Evolutionary conservation across 2,329 filamentous ascomycete species (phyloP), one percentile per base, ranked within the genome.

Genomic region (Madurella fahalii): DNA sequence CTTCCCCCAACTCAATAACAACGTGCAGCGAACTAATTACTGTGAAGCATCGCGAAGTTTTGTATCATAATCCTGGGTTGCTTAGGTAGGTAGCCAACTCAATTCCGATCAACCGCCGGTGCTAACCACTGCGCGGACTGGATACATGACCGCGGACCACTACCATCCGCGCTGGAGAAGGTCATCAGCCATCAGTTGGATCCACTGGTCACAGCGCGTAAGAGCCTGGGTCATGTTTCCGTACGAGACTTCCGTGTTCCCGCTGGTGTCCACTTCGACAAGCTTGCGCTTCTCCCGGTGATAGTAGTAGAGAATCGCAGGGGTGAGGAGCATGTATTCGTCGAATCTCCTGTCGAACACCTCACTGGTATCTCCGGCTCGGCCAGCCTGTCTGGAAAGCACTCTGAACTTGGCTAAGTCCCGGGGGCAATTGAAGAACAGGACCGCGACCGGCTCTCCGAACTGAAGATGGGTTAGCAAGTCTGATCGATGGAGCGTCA

Each of bases 291-390:
- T 41, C 7, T 42, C 46, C 25, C 16, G 39, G 25, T 40, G 37
- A 20, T 56, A 52, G 13, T 52, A 42, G 34, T 48, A 40, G 32
- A 56, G 25, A 5, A 56, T 47, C 2, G 12, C 20, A 0, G 50
- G 50, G 46, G 53, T 56, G 3, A 42, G 31, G 9, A 46, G 9
- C 30, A 17, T n/a, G 34, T 47, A 52, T 30, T 50, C 37, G 3
- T 20, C 34, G 42, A 53, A 56, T 15, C 50, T 25, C 47, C 31
- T 52, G 13, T 53, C 50, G 9, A 56, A 56, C 13, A 42, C 31
- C 32, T 56, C 54, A 25, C 11, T 12, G 20, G 42, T 50, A 40
- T 47, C 50, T 2, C n/a, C 46, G 17, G 32, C 15, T 15, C 50
- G 32, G 16, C 46, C 53, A 0, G 25, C 25, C 2, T 44, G 31